These are phyloP conservation scores for Bacidia gigantensis DNA, from an alignment of 495 filamentous ascomycete genomes.

Conservation along the genomic window DNA sequence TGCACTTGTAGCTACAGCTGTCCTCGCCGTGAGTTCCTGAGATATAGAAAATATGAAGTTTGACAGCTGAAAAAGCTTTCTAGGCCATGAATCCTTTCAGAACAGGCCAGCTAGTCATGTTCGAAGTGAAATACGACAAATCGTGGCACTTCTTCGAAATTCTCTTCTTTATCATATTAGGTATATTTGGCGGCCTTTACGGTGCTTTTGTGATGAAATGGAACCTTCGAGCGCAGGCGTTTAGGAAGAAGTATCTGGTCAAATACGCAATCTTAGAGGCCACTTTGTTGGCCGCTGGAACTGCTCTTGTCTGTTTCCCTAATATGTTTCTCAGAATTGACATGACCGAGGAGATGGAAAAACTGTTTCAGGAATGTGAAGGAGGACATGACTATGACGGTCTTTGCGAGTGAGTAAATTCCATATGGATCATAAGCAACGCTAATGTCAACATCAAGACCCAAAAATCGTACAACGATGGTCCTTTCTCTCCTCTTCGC, in stretches of 20 bases:
- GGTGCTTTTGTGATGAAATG: slow-evolving; percentile 97
- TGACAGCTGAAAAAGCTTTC: background rate
- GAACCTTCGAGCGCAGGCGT: slow-evolving; percentile 83
- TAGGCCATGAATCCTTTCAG: slow-evolving; percentile 90
- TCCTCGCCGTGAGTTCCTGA: slow-evolving; percentile 51
- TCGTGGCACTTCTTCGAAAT: slow-evolving; percentile 97
- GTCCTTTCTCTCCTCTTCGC: slow-evolving; percentile 67
- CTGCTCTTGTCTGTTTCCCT: slow-evolving; percentile 85
- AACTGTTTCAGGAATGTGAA: slow-evolving; percentile 89
- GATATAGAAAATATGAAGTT: background rate
- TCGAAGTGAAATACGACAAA: slow-evolving; percentile 91
- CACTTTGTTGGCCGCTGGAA: slow-evolving; percentile 65
- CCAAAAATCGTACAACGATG: slow-evolving; percentile 59
- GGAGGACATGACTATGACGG: slow-evolving; percentile 83
- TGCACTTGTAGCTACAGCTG: slow-evolving; percentile 87
- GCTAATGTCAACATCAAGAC: slow-evolving; percentile 20
- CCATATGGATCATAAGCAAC: background rate
- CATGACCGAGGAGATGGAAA: slow-evolving; percentile 99
- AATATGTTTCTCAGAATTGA: slow-evolving; percentile 94
- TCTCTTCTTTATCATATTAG: slow-evolving; percentile 81
- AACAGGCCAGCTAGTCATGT: slow-evolving; percentile 99
- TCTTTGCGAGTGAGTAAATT: slow-evolving; percentile 60
- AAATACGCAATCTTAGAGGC: slow-evolving; percentile 82
- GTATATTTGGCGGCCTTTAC: slow-evolving; percentile 88
- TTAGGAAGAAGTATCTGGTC: slow-evolving; percentile 85